Percentiles rank a stretch among this genome's conserved stretches.
Conservation (phyloP, 2,329 filamentous ascomycete species). For the Fusarium temperatum region DNA sequence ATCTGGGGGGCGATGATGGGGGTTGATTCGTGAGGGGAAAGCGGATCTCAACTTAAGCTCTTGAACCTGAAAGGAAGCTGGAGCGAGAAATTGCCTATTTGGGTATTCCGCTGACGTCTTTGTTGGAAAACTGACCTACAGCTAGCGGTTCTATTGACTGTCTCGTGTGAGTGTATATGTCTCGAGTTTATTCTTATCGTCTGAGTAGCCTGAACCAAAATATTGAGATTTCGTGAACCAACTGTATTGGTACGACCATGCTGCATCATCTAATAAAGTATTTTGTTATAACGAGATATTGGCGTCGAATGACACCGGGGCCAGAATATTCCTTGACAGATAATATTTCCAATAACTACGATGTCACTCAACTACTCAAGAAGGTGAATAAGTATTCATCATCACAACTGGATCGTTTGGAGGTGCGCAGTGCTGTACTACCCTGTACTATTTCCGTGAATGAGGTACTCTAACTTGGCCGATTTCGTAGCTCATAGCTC, state of each 20-base stretch:
- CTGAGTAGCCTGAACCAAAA: not conserved
- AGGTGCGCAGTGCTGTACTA: not conserved
- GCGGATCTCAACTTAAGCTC: conserved; percentile 21
- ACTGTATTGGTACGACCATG: not conserved
- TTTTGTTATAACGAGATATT: not conserved
- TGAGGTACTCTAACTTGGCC: not conserved
- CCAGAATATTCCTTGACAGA: not conserved
- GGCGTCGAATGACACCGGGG: not conserved
- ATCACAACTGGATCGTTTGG: not conserved
- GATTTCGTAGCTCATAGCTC: not conserved
- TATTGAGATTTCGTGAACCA: not conserved
- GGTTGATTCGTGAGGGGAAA: conserved; percentile 32
- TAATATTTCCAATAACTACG: not conserved
- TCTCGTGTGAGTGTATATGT: not conserved
- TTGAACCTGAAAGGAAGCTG: conserved; percentile 20
- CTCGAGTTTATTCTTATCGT: not conserved
- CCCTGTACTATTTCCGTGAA: not conserved
- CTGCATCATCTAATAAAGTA: not conserved
- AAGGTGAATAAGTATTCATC: not conserved
- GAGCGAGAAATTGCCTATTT: conserved; percentile 25
- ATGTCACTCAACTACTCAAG: not conserved
- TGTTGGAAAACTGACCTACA: not conserved
- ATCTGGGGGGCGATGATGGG: conserved; percentile 30
- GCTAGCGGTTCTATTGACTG: not conserved
- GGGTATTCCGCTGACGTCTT: conserved; percentile 11